Evolutionary conservation across 352 stramenopile genomes (phyloP).

Genomic region (Globisporangium parvum): DNA sequence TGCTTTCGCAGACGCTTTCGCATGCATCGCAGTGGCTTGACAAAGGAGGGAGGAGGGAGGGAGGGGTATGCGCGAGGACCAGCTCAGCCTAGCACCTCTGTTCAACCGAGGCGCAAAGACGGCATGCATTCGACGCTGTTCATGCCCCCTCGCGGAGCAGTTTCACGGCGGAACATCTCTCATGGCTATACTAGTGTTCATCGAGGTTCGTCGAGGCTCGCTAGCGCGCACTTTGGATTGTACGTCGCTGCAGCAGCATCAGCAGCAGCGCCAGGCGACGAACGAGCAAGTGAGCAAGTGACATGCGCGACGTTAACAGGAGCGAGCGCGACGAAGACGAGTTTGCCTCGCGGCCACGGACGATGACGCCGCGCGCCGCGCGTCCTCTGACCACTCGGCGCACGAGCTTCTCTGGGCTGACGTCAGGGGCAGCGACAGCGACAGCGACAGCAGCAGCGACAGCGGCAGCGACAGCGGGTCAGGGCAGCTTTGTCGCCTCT

Average conservation of each 20-base stretch:
- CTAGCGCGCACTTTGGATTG: not conserved
- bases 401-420: slow-evolving; percentile 3
- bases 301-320: slow-evolving; percentile 1
- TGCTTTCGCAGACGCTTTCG: no score
- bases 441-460: not conserved
- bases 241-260: not conserved
- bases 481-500: slow-evolving; percentile 42
- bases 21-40: no score
- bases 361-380: not conserved
- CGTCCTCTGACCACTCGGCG: not conserved
- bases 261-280: not conserved
- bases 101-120: no score
- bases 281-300: not conserved
- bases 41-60: no score
- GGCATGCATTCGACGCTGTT: no score
- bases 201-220: no score
- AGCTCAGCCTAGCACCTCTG: no score
- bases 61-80: no score
- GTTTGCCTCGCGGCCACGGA: not conserved
- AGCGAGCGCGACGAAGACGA: slow-evolving; percentile 7
- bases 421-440: not conserved
- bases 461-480: not conserved
- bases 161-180: no score
- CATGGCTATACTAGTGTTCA: no score
- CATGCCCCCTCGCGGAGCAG: no score